phyloP scores from a whole-genome alignment of 1,284 basidiomycete genomes.

The Psilocybe mexicana region DNA sequence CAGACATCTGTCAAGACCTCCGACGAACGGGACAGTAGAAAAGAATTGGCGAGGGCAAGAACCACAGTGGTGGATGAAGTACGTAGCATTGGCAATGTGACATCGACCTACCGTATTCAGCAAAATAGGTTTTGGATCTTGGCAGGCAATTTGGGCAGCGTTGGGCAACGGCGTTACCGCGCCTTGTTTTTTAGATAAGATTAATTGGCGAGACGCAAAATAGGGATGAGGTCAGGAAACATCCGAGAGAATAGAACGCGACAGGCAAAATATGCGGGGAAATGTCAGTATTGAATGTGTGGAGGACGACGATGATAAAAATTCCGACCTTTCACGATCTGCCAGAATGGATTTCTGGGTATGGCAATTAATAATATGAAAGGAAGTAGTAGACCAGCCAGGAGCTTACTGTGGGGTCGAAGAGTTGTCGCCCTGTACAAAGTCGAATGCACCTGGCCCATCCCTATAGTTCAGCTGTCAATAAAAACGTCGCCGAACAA shows the following conservation, averaged over 20 bases:
- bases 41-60: neutral
- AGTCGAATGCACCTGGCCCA: conserved; percentile 82
- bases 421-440: conserved; percentile 75
- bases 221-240: neutral
- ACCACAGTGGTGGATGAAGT: neutral
- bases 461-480: conserved; percentile 44
- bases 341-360: conserved; percentile 79
- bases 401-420: conserved; percentile 51
- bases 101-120: conserved; percentile 59
- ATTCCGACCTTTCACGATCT: conserved; percentile 66
- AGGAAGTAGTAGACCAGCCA: neutral
- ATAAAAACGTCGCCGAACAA: neutral
- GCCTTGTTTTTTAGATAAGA: conserved; percentile 32
- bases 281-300: conserved; percentile 10
- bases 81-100: neutral
- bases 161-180: conserved; percentile 66
- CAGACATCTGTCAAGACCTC: conserved; percentile 5
- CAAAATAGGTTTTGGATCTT: conserved; percentile 80
- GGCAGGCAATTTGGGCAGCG: conserved; percentile 68
- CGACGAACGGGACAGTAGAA: neutral
- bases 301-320: neutral
- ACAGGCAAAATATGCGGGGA: neutral
- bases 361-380: conserved; percentile 3
- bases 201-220: neutral
- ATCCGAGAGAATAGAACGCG: conserved; percentile 9